Percentiles rank a stretch among this genome's conserved stretches.
These are phyloP conservation scores for Hypoxylon sp. DNA, from an alignment of 2,329 filamentous ascomycete genomes.

Conservation along the genomic window DNA sequence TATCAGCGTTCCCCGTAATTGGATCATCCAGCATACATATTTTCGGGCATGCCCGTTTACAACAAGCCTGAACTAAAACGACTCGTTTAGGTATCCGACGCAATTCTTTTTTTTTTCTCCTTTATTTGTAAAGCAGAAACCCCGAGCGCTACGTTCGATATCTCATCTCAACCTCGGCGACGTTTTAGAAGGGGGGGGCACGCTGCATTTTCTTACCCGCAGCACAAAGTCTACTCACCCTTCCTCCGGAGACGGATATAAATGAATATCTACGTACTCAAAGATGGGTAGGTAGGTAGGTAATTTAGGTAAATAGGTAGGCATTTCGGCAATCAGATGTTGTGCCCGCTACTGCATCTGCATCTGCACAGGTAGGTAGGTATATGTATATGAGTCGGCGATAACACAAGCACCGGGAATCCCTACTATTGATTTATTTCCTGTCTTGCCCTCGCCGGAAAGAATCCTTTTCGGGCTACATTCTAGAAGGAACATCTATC, in stretches of 20 bases:
- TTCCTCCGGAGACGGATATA: not conserved
- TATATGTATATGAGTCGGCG: slow-evolving; percentile 1
- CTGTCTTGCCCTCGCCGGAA: not conserved
- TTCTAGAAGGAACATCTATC: not conserved
- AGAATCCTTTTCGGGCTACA: not conserved
- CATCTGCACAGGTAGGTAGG: too few relatives aligned
- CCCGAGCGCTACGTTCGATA: not conserved
- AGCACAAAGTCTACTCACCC: not conserved
- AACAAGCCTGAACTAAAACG: too few relatives aligned
- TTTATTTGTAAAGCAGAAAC: too few relatives aligned
- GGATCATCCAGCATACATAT: too few relatives aligned
- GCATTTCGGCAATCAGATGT: too few relatives aligned
- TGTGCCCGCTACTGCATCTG: too few relatives aligned
- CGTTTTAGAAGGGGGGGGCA: not conserved
- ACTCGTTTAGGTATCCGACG: too few relatives aligned
- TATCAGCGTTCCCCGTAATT: too few relatives aligned
- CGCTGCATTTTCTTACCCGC: not conserved
- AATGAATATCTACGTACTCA: not conserved
- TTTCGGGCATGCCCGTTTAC: too few relatives aligned
- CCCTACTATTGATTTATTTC: not conserved
- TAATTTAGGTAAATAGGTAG: too few relatives aligned
- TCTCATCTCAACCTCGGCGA: not conserved
- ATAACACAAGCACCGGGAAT: not conserved
- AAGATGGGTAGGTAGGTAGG: not conserved
- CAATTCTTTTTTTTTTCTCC: too few relatives aligned